These are phyloP conservation scores for Fusarium guadeloupense DNA, from an alignment of 2,329 filamentous ascomycete genomes.

Conservation along the genomic window DNA sequence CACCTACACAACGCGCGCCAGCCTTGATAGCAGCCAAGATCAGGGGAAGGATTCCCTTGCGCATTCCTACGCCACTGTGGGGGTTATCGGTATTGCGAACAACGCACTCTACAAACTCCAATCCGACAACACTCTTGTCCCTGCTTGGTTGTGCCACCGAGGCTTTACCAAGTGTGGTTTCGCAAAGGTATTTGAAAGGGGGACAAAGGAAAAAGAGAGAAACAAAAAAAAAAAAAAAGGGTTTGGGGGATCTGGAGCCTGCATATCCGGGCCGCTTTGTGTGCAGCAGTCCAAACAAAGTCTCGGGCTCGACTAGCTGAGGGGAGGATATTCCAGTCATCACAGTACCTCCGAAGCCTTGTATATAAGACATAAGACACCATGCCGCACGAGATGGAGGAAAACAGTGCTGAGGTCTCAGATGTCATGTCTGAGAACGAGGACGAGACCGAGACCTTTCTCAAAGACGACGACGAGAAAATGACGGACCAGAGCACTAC, in stretches of 20 bases:
- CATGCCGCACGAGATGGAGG: slow-evolving; percentile 65
- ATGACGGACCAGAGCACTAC: slow-evolving; percentile 60
- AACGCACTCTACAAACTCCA: slow-evolving; percentile 23
- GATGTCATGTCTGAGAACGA: slow-evolving; percentile 69
- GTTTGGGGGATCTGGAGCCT: slow-evolving; percentile 43
- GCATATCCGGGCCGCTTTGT: slow-evolving; percentile 47
- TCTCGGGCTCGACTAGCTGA: slow-evolving; percentile 31
- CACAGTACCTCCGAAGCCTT: slow-evolving; percentile 28
- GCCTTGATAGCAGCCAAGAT: slow-evolving; percentile 19
- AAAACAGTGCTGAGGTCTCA: slow-evolving; percentile 64
- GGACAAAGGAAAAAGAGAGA: slow-evolving; percentile 30
- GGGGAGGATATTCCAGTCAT: slow-evolving; percentile 36
- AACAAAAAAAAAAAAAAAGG: slow-evolving; percentile 30
- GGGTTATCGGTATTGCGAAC: slow-evolving; percentile 30
- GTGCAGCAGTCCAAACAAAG: slow-evolving; percentile 33
- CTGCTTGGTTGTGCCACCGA: slow-evolving; percentile 45
- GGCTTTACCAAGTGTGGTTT: slow-evolving; percentile 48
- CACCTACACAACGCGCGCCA: slow-evolving; percentile 23
- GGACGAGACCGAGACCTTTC: slow-evolving; percentile 59
- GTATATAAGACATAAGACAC: slow-evolving; percentile 62
- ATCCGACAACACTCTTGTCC: slow-evolving; percentile 39
- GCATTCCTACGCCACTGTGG: slow-evolving; percentile 36
- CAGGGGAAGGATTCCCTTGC: slow-evolving; percentile 27
- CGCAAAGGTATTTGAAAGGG: slow-evolving; percentile 44
- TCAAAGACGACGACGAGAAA: slow-evolving; percentile 58